phyloP scores from a whole-genome alignment of 2,329 filamentous ascomycete genomes.

The Aphanocladium album region DNA sequence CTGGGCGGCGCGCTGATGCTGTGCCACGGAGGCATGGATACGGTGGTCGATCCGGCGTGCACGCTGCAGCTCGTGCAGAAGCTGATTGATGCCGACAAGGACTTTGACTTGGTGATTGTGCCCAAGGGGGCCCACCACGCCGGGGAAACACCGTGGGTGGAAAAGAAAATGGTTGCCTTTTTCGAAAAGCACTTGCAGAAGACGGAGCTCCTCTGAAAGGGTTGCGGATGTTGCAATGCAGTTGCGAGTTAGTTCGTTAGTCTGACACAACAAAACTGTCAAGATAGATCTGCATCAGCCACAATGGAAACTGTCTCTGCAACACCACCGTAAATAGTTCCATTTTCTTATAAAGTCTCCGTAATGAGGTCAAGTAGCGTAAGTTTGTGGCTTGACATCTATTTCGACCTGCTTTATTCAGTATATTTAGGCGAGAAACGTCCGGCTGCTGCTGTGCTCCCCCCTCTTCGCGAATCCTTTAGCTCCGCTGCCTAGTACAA shows the following conservation, averaged over 20 bases:
- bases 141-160: background rate
- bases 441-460: background rate
- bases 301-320: too few relatives aligned
- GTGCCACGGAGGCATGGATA: conserved; percentile 24
- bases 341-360: too few relatives aligned
- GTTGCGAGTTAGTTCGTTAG: too few relatives aligned
- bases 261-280: background rate
- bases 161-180: conserved; percentile 5
- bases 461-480: background rate
- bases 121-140: conserved; percentile 14
- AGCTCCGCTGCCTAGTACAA: background rate
- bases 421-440: background rate
- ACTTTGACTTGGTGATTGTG: conserved; percentile 25
- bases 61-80: conserved; percentile 25
- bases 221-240: too few relatives aligned
- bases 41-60: conserved; percentile 26
- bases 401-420: background rate
- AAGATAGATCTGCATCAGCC: too few relatives aligned
- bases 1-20: conserved; percentile 24
- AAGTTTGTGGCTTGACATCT: too few relatives aligned
- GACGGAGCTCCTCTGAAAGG: background rate
- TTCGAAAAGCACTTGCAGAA: conserved; percentile 4
- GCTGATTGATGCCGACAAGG: conserved; percentile 23
- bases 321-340: too few relatives aligned
- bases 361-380: too few relatives aligned